phyloP scores from a whole-genome alignment of 2,329 filamentous ascomycete genomes.

The Pseudogymnoascus sp. region DNA sequence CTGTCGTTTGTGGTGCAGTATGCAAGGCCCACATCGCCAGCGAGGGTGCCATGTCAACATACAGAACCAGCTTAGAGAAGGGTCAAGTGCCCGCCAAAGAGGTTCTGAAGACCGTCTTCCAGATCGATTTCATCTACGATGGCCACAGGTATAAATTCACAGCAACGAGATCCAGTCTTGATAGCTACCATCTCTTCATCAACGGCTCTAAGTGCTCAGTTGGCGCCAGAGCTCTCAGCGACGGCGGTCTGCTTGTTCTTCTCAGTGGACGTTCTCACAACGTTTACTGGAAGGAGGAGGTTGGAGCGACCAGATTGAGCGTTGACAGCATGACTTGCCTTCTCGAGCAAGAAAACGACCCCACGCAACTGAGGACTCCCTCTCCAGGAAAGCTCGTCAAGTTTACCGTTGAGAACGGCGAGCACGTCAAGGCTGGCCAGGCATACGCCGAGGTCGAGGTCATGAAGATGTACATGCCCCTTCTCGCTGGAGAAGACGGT shows the following conservation, averaged over 20 bases:
- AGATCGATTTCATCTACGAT: conserved; percentile 97
- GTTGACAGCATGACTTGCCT: conserved; percentile 98
- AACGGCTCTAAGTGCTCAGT: conserved; percentile 96
- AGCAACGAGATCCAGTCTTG: conserved; percentile 78
- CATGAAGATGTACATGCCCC: conserved; percentile 99
- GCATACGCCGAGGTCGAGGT: conserved; percentile 96
- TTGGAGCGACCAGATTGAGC: conserved; percentile 87
- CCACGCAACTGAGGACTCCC: conserved; percentile 88
- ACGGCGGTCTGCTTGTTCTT: conserved; percentile 86
- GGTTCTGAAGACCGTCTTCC: conserved; percentile 94
- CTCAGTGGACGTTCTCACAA: conserved; percentile 92
- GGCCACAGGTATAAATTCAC: conserved; percentile 97
- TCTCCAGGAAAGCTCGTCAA: conserved; percentile 97
- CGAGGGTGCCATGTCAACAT: conserved; percentile 79
- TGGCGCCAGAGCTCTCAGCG: conserved; percentile 83
- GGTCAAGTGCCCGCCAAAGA: conserved; percentile 96
- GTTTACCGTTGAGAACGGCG: conserved; percentile 90
- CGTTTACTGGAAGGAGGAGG: conserved; percentile 99
- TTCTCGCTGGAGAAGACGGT: conserved; percentile 90
- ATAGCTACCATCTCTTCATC: conserved; percentile 97
- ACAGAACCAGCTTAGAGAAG: conserved; percentile 83
- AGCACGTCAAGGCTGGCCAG: conserved; percentile 86
- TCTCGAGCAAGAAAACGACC: conserved; percentile 97
- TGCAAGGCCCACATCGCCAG: conserved; percentile 94
- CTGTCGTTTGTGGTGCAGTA: conserved; percentile 90